phyloP scores from a whole-genome alignment of 2,329 filamentous ascomycete genomes.

The Fusarium temperatum region DNA sequence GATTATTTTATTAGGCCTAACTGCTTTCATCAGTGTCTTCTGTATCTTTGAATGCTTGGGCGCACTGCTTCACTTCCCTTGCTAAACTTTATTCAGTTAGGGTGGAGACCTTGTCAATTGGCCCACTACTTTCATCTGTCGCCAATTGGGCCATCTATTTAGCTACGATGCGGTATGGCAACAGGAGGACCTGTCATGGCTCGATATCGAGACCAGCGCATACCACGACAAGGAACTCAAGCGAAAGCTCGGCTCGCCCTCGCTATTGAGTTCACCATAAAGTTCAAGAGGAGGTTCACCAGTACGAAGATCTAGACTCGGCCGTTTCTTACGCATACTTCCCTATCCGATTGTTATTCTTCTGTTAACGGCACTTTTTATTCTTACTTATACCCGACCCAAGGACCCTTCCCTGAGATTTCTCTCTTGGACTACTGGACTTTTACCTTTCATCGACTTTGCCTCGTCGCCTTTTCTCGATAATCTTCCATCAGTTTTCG shows the following conservation, averaged over 20 bases:
- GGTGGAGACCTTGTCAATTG: slow-evolving; percentile 40
- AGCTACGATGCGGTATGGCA: slow-evolving; percentile 11
- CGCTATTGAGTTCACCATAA: not conserved
- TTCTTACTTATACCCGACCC: slow-evolving; percentile 35
- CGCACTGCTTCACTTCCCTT: slow-evolving; percentile 31
- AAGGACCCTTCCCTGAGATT: slow-evolving; percentile 44
- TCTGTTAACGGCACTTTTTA: slow-evolving; percentile 20
- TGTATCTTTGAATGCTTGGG: slow-evolving; percentile 30
- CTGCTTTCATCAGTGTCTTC: slow-evolving; percentile 36
- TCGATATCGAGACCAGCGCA: slow-evolving; percentile 26
- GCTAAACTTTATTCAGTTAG: slow-evolving; percentile 23
- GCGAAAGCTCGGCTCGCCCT: not conserved
- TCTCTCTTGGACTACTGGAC: slow-evolving; percentile 47
- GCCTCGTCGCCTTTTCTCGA: slow-evolving; percentile 40
- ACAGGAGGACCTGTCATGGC: slow-evolving; percentile 18
- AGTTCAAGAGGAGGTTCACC: not conserved
- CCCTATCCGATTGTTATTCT: not conserved
- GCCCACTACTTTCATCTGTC: slow-evolving; percentile 19
- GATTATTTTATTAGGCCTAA: slow-evolving; percentile 42
- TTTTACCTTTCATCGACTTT: slow-evolving; percentile 48
- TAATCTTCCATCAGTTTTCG: slow-evolving; percentile 34
- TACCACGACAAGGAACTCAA: not conserved
- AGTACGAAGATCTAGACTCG: not conserved
- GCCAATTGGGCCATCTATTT: not conserved
- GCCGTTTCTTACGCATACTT: not conserved